Conservation (phyloP, 345 rosid genomes). For the Populus tremula region DNA sequence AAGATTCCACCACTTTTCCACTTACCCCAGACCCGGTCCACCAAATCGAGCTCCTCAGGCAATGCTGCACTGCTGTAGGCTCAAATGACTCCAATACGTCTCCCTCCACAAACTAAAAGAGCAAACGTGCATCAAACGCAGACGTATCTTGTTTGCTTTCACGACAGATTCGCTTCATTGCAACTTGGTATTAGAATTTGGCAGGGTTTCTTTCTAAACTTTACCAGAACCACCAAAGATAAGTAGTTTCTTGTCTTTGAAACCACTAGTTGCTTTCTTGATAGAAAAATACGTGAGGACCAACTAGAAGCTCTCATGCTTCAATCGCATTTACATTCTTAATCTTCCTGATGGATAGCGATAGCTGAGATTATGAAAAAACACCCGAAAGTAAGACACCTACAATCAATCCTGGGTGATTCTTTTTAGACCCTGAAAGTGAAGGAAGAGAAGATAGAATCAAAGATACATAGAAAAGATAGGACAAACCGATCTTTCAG, state of each 20-base stretch:
- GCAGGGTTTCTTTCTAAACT: conserved; percentile 64
- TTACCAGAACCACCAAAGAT: conserved; percentile 66
- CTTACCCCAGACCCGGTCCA: neutral
- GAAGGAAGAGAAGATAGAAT: conserved; percentile 59
- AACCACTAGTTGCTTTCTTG: conserved; percentile 1
- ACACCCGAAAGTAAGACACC: conserved; percentile 40
- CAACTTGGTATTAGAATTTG: conserved; percentile 44
- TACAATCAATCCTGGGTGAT: conserved; percentile 27
- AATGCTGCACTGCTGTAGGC: neutral
- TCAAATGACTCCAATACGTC: neutral
- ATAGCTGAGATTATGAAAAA: conserved; percentile 24
- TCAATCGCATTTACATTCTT: conserved; percentile 21
- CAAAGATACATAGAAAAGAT: conserved; percentile 58
- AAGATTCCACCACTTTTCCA: neutral
- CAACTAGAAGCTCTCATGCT: conserved; percentile 5
- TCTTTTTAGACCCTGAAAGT: conserved; percentile 39
- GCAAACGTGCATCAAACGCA: neutral
- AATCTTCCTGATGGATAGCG: conserved; percentile 39
- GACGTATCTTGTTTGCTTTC: conserved; percentile 50
- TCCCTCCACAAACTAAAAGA: neutral
- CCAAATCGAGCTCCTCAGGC: neutral
- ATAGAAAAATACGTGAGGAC: conserved; percentile 4
- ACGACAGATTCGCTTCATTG: conserved; percentile 65
- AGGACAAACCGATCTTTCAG: conserved; percentile 53
- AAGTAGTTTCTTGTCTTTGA: neutral